Evolutionary conservation across 2,329 filamentous ascomycete species (phyloP).

Genomic region (Neurospora sp.): DNA sequence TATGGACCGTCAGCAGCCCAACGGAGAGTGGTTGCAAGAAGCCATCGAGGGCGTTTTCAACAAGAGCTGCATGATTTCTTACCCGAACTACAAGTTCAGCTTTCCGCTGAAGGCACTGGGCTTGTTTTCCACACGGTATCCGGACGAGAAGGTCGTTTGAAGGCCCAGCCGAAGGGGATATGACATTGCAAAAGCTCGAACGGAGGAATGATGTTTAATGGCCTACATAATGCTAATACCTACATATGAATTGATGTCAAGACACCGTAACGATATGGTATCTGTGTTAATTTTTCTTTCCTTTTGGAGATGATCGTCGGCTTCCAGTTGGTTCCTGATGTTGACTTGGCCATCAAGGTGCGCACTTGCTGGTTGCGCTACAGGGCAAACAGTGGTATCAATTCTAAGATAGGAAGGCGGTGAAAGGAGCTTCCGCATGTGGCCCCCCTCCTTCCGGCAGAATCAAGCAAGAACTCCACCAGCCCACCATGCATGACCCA

Average conservation of each 20-base stretch:
- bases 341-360: neutral
- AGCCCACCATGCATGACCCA: neutral
- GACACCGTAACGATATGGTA: neutral
- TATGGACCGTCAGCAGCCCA: slow-evolving; percentile 73
- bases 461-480: neutral
- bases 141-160: slow-evolving; percentile 46
- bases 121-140: slow-evolving; percentile 70
- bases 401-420: neutral
- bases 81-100: slow-evolving; percentile 97
- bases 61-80: slow-evolving; percentile 98
- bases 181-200: neutral
- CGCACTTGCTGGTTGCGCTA: neutral
- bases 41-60: slow-evolving; percentile 98
- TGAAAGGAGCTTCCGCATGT: neutral
- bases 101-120: slow-evolving; percentile 92
- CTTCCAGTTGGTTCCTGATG: neutral
- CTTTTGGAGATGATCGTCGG: neutral
- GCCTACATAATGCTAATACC: neutral
- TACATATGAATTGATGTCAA: neutral
- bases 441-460: neutral
- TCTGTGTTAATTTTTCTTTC: neutral
- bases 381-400: neutral
- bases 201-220: neutral
- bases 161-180: neutral
- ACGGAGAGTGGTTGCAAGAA: slow-evolving; percentile 93